Evolutionary conservation across 179 eudicot genomes (phyloP), one percentile per base, ranked within the genome.

Genomic region (Beta macrorhiza): DNA sequence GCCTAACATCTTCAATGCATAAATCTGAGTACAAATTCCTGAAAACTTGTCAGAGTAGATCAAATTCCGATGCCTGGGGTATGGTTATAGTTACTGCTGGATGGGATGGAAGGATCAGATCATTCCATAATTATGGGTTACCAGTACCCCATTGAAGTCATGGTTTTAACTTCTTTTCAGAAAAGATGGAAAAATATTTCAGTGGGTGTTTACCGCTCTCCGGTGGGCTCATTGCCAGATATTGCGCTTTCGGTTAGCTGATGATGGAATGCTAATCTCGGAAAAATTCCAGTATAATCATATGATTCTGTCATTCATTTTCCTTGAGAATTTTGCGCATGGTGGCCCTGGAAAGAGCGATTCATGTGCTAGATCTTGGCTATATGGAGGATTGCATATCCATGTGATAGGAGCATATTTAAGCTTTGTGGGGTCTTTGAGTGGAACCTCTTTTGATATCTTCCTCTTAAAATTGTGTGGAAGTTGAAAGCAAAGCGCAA

Each of bases 31-130:
- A 87, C 84, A 92, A 89, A 76, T 89, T 95, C 71, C 82, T 95
- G 25, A 93, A 80, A 87, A 78, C 86, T 45, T 93, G 89, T 85
- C 95, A 90, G 82, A 90, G 90, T 82, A 85, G 81, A 44, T 85
- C 88, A 10, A 86, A 78, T 64, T 87, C 92, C 51, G 92, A 93
- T 72, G 92, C 97, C 4, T 95, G 99, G 99, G 98, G 97, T 83
- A 79, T 95, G 73, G 97, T 95, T 44, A 91, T 95, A 75, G 93
- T 95, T 7, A 93, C 99, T 45, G 99, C 93, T 61, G 95, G 97
- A 11, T 92, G 92, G 92, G 98, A 93, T 89, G 99, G 99, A 70
- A 85, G 91, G 44, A 95, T 95, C 29, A 87, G 91, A 78, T 88
- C 99, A 20, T 95, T 93, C 89, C 91, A 86, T 81, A 95, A 93